Evolutionary conservation across 2,329 filamentous ascomycete species (phyloP), one percentile per base, ranked within the genome.

Genomic region (Phaeoacremonium minimum): DNA sequence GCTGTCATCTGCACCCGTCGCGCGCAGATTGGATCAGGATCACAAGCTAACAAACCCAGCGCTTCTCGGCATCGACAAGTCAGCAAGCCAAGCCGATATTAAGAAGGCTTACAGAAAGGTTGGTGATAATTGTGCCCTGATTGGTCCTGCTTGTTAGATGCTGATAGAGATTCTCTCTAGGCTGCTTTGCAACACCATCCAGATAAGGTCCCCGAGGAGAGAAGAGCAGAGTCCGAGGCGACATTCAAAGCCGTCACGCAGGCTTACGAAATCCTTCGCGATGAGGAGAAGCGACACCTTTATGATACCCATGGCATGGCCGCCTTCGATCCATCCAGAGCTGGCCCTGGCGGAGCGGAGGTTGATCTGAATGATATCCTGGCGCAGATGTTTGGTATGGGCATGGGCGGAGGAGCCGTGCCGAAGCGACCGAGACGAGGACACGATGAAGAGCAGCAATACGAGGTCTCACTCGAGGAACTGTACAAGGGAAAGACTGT

Each of bases 401-500:
- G 77, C 43, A 78, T 83, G 50, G 80, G 77, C 9, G 69, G 69
- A 7, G 70, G 71, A 43, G 71, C 69, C 20, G 71, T 74, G 4
- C 77, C 79, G 9, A 70, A 69, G 46, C 71, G 75, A 47, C 81
- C 82, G 16, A 73, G 83, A 41, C 85, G 81, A 51, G 89, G 91
- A 31, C 80, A 77, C 36, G 83, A 90, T 48, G 91, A 96, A 61
- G 84, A 95, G 58, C 87, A 95, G 53, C 79, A 87, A 51, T 97
- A 98, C 65, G 83, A 89, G 58, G 87, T 97, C 40, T 85, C 81
- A 3, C 67, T 98, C 41, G 93, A 97, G 60, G 93, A 98, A 63
- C 73, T 98, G 19, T 98, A 97, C 75, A 96, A 95, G 67, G 93
- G 93, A 53, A 96, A 97, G 73, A 96, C 93, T 1, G 93, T 95